These are phyloP conservation scores for Solanum raphanifolium DNA, from an alignment of 257 asterid genomes.

Conservation along the genomic window DNA sequence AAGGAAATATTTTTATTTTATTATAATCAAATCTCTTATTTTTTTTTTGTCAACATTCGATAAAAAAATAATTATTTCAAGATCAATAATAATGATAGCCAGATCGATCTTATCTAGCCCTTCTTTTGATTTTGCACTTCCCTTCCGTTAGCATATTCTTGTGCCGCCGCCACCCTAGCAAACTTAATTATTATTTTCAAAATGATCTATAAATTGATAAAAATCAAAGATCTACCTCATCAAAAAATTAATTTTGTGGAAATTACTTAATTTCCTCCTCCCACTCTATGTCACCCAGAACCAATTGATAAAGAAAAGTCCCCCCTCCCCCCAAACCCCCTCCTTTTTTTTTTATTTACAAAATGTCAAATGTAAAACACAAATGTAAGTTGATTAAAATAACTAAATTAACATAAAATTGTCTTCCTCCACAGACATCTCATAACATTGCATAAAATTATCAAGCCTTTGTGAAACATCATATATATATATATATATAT, in stretches of 20 bases:
- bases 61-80: too few relatives aligned
- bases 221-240: too few relatives aligned
- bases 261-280: neutral
- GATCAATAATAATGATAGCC: neutral
- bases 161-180: neutral
- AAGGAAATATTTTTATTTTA: neutral
- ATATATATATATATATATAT: too few relatives aligned
- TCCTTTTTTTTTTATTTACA: neutral
- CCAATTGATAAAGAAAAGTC: neutral
- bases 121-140: neutral
- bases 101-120: neutral
- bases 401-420: neutral
- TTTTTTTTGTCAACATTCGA: neutral
- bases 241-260: neutral
- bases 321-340: too few relatives aligned
- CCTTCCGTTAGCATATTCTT: neutral
- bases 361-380: neutral
- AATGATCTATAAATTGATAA: too few relatives aligned
- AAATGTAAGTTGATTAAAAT: neutral
- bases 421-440: fast-evolving
- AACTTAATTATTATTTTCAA: neutral
- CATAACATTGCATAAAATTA: neutral
- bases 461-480: neutral
- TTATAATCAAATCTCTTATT: neutral
- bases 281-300: neutral